A percentile compares a stretch with the other conserved stretches of the same genome.
Evolutionary conservation across 2,329 filamentous ascomycete genomes (phyloP).

Genomic region (Scleromitrula shiraiana): DNA sequence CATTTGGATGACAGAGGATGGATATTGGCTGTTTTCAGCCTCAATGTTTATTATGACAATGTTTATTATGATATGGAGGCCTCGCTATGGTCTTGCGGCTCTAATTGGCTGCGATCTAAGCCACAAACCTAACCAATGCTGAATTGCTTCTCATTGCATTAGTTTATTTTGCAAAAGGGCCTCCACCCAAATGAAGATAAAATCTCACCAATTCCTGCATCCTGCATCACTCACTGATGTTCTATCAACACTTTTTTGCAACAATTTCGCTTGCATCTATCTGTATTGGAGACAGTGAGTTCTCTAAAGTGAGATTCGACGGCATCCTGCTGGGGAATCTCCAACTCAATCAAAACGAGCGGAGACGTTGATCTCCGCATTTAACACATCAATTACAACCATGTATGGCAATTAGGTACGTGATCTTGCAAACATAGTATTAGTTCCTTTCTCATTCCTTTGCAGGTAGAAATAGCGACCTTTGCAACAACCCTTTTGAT

Average conservation of each 20-base stretch:
- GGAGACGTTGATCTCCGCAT: not conserved
- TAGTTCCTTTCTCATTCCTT: not conserved
- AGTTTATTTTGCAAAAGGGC: not conserved
- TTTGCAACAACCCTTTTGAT: not conserved
- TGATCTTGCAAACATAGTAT: not conserved
- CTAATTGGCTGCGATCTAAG: not conserved
- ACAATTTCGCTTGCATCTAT: not conserved
- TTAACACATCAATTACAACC: not conserved
- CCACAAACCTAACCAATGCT: too few relatives aligned
- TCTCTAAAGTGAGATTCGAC: not conserved
- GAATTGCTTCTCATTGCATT: not conserved
- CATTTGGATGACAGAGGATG: too few relatives aligned
- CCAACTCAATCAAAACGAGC: not conserved
- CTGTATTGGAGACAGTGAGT: not conserved
- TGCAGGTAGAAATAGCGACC: not conserved
- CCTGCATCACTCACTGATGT: too few relatives aligned
- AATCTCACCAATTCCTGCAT: not conserved
- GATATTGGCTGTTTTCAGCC: too few relatives aligned
- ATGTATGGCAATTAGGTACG: not conserved
- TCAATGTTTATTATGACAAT: too few relatives aligned
- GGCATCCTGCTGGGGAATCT: not conserved
- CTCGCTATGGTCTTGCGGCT: not conserved
- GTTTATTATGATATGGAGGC: too few relatives aligned
- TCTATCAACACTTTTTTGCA: not conserved
- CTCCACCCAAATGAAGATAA: not conserved